Conservation (phyloP, 2,329 filamentous ascomycete genomes). For the Nannizziopsis arthrosporioides region DNA sequence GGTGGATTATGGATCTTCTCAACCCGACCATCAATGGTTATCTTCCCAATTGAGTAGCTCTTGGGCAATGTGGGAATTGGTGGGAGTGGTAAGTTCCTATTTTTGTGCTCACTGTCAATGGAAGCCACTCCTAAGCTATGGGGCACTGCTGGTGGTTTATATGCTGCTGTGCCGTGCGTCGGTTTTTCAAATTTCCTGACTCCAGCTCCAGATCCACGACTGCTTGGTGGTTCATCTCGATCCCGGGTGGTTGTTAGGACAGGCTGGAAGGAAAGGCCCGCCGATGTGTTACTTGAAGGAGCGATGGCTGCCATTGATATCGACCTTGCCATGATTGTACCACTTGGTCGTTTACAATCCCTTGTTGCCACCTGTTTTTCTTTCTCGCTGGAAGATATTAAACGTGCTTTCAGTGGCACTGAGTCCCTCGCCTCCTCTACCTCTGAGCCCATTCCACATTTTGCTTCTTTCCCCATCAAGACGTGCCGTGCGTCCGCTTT, state of each 20-base stretch:
- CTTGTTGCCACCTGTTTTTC: not conserved
- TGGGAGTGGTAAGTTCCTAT: conserved; percentile 6
- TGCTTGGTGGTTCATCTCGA: not conserved
- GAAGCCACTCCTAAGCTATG: not conserved
- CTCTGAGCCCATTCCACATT: not conserved
- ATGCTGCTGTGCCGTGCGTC: not conserved
- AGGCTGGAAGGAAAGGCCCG: not conserved
- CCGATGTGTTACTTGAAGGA: not conserved
- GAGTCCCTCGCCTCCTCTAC: not conserved
- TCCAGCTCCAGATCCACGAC: not conserved
- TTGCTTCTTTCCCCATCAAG: not conserved
- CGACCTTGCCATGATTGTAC: not conserved
- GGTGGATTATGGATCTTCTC: not conserved
- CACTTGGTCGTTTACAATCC: not conserved
- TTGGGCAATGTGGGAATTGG: conserved; percentile 5
- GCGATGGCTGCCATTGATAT: conserved; percentile 1
- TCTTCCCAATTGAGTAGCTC: conserved; percentile 9
- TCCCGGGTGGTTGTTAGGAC: not conserved
- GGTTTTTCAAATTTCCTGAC: not conserved
- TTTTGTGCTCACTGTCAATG: not conserved
- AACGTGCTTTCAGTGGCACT: not conserved
- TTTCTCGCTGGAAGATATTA: not conserved
- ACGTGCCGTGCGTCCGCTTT: not conserved
- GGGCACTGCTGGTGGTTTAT: not conserved
- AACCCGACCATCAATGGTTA: not conserved